Conservation (phyloP, 768 basidiomycete genomes). For the Udeniomyces megalosporus region DNA sequence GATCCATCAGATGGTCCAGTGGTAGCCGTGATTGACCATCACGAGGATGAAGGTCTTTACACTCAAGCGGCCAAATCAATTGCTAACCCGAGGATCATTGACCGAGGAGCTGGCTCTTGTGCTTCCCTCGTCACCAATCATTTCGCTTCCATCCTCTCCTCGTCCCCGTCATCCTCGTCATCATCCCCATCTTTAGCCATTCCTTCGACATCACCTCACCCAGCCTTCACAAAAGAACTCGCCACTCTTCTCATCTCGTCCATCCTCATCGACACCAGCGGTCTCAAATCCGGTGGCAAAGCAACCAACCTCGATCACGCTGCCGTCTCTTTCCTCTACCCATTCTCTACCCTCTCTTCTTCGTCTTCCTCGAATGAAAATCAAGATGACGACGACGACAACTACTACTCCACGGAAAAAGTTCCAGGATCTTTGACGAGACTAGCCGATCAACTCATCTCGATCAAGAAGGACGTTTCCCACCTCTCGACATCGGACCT, state of each 20-base stretch:
- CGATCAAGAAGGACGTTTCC: constrained; percentile 52
- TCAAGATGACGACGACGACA: constrained; percentile 18
- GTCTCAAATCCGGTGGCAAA: constrained; percentile 62
- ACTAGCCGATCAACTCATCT: constrained; percentile 37
- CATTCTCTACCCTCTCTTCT: background rate
- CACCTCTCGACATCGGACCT: constrained; percentile 57
- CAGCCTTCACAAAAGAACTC: constrained; percentile 39
- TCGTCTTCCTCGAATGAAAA: background rate
- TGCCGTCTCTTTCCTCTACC: constrained; percentile 49
- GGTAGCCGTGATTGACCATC: constrained; percentile 70
- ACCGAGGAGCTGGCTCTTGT: constrained; percentile 50
- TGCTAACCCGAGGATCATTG: constrained; percentile 47
- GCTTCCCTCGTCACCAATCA: constrained; percentile 46
- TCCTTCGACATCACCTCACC: constrained; percentile 47
- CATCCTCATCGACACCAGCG: constrained; percentile 73
- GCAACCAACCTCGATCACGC: constrained; percentile 47
- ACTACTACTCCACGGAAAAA: too few relatives aligned
- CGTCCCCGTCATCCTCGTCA: constrained; percentile 38
- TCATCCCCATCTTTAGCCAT: constrained; percentile 49
- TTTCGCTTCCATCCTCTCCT: constrained; percentile 24
- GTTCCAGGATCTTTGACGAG: constrained; percentile 36
- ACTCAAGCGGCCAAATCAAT: too few relatives aligned
- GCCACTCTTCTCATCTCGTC: constrained; percentile 64
- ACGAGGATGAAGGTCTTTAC: constrained; percentile 65
- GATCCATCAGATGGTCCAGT: constrained; percentile 38